Percentiles rank a stretch among this genome's conserved stretches.
Evolutionary conservation across 148 eudicot species (phyloP).

Genomic region (Mesembryanthemum crystallinum): DNA sequence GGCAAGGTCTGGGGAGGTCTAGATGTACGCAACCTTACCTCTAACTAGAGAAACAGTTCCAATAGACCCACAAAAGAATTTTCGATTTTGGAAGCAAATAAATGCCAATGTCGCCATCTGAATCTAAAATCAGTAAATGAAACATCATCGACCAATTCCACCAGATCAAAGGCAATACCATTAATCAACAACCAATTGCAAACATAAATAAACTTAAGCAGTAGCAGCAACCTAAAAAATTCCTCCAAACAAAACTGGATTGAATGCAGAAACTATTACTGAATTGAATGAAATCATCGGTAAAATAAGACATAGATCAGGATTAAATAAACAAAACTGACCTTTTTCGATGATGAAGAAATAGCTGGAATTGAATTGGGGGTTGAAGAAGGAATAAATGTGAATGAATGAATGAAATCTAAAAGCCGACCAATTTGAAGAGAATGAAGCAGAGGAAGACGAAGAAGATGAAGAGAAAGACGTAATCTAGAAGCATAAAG

Average conservation of each 20-base stretch:
- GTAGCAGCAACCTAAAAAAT: too few species aligned
- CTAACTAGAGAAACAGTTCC: too few species aligned
- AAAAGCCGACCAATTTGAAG: constrained; percentile 27
- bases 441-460: constrained; percentile 51
- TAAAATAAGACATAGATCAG: background rate
- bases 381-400: background rate
- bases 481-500: constrained; percentile 53
- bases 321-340: background rate
- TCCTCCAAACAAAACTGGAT: too few species aligned
- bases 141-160: background rate
- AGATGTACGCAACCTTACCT: too few species aligned
- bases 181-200: too few species aligned
- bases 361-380: background rate
- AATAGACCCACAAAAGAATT: too few species aligned
- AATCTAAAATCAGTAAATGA: background rate
- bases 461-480: constrained; percentile 56
- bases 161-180: background rate
- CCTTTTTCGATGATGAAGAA: background rate
- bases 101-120: background rate
- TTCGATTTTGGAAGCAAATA: too few species aligned
- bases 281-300: too few species aligned
- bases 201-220: too few species aligned
- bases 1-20: too few species aligned
- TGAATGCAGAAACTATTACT: too few species aligned
- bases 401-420: background rate